Conservation (phyloP, 2,329 filamentous ascomycete species). For the Fusarium hainanense region DNA sequence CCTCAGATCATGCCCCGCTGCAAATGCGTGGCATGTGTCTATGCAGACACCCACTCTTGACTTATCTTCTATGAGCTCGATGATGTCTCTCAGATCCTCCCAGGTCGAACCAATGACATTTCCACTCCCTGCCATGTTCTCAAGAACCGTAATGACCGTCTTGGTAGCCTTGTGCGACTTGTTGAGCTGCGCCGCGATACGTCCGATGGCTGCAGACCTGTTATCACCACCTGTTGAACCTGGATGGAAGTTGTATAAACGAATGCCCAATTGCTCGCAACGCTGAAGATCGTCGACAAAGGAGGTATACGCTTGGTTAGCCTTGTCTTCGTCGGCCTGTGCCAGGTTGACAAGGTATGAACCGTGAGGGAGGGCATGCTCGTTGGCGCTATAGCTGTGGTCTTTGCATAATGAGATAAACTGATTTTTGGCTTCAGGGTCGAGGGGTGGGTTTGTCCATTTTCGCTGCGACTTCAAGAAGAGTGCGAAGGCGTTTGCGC, state of each 20-base stretch:
- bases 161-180: conserved; percentile 80
- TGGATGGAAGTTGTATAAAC: conserved; percentile 97
- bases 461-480: conserved; percentile 98
- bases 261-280: conserved; percentile 87
- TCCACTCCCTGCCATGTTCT: conserved; percentile 94
- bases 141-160: conserved; percentile 83
- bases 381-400: conserved; percentile 76
- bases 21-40: conserved; percentile 96
- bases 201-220: conserved; percentile 75
- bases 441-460: conserved; percentile 86
- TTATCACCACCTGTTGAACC: conserved; percentile 79
- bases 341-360: conserved; percentile 97
- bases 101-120: conserved; percentile 89
- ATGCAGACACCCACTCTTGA: conserved; percentile 90
- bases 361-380: conserved; percentile 88
- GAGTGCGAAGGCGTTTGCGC: conserved; percentile 91
- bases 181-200: conserved; percentile 87
- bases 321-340: conserved; percentile 81
- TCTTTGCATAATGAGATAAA: conserved; percentile 77
- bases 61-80: conserved; percentile 83
- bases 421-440: conserved; percentile 71
- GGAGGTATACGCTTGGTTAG: conserved; percentile 83
- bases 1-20: conserved; percentile 90
- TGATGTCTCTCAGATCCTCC: conserved; percentile 87
- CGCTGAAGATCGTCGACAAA: conserved; percentile 90